These are phyloP conservation scores for Hsuehochloa calcarea DNA, from an alignment of 176 grass and related monocot species.

Conservation along the genomic window DNA sequence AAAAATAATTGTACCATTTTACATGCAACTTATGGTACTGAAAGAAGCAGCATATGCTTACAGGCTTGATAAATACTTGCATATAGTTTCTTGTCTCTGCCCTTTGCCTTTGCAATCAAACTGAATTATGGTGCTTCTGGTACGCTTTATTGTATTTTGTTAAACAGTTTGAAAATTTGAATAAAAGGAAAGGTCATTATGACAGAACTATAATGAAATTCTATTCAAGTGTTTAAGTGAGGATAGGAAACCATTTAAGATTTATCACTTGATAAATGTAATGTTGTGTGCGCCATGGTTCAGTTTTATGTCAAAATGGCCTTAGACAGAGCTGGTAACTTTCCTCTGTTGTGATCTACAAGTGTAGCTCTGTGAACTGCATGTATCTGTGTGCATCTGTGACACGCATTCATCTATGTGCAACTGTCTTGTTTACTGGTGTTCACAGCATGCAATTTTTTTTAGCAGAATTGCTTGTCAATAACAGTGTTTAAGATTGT, in stretches of 20 bases:
- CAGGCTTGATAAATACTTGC: background rate
- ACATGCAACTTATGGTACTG: background rate
- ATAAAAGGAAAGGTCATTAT: background rate
- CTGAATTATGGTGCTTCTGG: background rate
- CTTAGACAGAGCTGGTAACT: background rate
- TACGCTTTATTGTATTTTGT: background rate
- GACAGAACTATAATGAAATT: background rate
- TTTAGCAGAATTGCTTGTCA: background rate
- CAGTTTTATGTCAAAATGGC: background rate
- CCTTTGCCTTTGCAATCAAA: background rate
- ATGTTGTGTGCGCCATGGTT: background rate
- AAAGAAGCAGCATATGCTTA: background rate
- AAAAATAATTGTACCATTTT: background rate
- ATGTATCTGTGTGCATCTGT: background rate
- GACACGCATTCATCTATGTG: background rate
- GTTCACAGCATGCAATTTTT: background rate
- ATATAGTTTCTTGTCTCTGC: background rate
- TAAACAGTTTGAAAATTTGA: background rate
- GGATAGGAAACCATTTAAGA: background rate
- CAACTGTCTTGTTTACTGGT: background rate
- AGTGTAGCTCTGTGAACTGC: background rate
- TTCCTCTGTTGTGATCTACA: background rate
- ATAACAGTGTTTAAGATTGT: background rate
- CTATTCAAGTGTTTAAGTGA: background rate
- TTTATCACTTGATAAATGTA: background rate